Conservation (phyloP, 1,139 yeast genomes). For the Groenewaldozyma auringiensis region DNA sequence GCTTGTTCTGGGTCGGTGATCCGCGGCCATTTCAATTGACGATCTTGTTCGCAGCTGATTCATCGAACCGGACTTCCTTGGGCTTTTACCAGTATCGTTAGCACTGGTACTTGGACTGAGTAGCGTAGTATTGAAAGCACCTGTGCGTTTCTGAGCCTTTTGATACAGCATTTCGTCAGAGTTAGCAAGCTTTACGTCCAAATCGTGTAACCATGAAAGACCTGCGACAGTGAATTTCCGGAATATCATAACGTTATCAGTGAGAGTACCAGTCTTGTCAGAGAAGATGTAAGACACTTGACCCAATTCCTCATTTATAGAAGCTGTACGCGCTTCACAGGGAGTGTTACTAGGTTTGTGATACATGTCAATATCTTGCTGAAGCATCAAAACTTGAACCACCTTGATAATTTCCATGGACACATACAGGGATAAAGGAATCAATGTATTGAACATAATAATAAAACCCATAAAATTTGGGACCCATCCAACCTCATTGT, state of each 20-base stretch:
- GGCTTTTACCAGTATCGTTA: constrained; percentile 4
- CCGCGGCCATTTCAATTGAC: constrained; percentile 3
- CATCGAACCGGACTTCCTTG: constrained; percentile 9
- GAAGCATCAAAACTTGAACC: constrained; percentile 71
- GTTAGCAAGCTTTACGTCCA: constrained; percentile 40
- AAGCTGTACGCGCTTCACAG: constrained; percentile 90
- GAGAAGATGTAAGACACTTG: constrained; percentile 93
- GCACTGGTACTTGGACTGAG: constrained; percentile 4
- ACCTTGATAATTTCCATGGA: constrained; percentile 94
- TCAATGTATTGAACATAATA: constrained; percentile 93
- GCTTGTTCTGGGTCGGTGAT: constrained; percentile 18
- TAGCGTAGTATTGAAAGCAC: not conserved
- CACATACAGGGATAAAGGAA: constrained; percentile 89
- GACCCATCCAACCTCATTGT: constrained; percentile 76
- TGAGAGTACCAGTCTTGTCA: constrained; percentile 95
- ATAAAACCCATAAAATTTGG: constrained; percentile 92
- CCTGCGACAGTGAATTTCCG: constrained; percentile 50
- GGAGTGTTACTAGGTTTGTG: constrained; percentile 79
- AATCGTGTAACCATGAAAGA: constrained; percentile 78
- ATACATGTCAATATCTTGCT: constrained; percentile 92
- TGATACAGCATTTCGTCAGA: constrained; percentile 14
- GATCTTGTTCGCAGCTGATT: not conserved
- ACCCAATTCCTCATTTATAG: constrained; percentile 92
- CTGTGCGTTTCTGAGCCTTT: constrained; percentile 5
- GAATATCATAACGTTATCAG: constrained; percentile 39